Base-by-base conservation (phyloP, 306 rosid genomes). In the Malus asiatica region DNA sequence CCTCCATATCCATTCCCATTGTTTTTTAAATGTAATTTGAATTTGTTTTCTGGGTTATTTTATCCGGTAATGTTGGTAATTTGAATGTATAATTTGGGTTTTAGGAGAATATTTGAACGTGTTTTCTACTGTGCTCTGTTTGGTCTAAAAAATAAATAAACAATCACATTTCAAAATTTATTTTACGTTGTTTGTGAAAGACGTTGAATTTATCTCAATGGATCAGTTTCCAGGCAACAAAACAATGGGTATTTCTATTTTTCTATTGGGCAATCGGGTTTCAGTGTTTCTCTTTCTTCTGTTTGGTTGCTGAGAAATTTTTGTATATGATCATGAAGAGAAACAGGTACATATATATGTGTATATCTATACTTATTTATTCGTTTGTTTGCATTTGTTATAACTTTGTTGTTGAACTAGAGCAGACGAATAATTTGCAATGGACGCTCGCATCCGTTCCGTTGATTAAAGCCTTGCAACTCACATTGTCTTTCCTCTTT, bases 391-490 rank as follows among this genome's bases (percentile, higher is more conserved):
- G 5, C 4, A 18, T 77, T 46, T 3, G 14, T 0, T 72, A 16
- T 74, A 74, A 29, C 62, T 78, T 70, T 80, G 45, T 79, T 78
- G 59, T 83, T 79, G 44, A 69, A 86, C 78, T 88, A 55, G 88
- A 86, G 88, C 99, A 96, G 98, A 81, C 91, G 82, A 90, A 87
- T 88, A 92, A 88, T 83, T 90, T 96, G 91, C 98, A 90, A 78
- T 92, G 93, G 97, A 77, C 93, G 32, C 93, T 96, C 3, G 83
- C 98, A 27, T 83, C 88, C 19, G 88, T 96, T 84, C 97, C 97
- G 20, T 79, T 89, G 58, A 89, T 96, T 25, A 96, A 96, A 84
- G 91, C 91, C 69, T 80, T 96, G 84, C 99, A 96, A 84, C 97
- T 96, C 78, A 82, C 90, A 78, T 76, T 96, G 66, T 96, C 96